Conservation (phyloP, 768 basidiomycete species). For the Fomitopsis serialis region DNA sequence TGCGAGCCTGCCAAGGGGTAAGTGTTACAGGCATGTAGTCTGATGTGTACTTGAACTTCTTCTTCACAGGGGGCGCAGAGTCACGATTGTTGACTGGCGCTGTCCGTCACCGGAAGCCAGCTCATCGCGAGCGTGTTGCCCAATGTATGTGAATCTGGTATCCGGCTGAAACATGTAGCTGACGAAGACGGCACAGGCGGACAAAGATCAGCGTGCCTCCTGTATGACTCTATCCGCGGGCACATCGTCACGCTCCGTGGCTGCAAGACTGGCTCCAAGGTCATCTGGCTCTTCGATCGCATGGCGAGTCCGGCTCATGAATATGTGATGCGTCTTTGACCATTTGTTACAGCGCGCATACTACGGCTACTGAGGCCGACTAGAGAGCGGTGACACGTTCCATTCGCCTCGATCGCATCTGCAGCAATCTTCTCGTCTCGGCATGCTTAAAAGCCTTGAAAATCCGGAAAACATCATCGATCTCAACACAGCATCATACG, state of each 20-base stretch:
- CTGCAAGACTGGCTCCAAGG: slow-evolving; percentile 87
- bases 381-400: no score
- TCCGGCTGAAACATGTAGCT: background rate
- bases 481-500: background rate
- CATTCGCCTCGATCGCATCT: slow-evolving; percentile 18
- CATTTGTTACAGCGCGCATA: slow-evolving; percentile 47
- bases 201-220: slow-evolving; percentile 80
- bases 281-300: slow-evolving; percentile 83
- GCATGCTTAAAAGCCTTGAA: background rate
- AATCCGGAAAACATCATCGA: background rate
- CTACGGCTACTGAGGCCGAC: slow-evolving; percentile 49
- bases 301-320: slow-evolving; percentile 34
- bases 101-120: slow-evolving; percentile 82
- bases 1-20: slow-evolving; percentile 84
- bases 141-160: slow-evolving; percentile 38
- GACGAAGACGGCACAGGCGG: slow-evolving; percentile 44
- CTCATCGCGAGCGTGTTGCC: slow-evolving; percentile 79
- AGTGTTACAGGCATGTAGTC: slow-evolving; percentile 6
- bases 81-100: slow-evolving; percentile 84
- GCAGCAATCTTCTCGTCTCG: background rate
- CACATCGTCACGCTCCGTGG: slow-evolving; percentile 88
- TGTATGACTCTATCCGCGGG: slow-evolving; percentile 83
- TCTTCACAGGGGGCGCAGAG: slow-evolving; percentile 54
- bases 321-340: slow-evolving; percentile 5
- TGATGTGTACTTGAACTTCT: slow-evolving; percentile 11